Base-by-base conservation (phyloP, 306 rosid species). In the Clitoria ternatea region DNA sequence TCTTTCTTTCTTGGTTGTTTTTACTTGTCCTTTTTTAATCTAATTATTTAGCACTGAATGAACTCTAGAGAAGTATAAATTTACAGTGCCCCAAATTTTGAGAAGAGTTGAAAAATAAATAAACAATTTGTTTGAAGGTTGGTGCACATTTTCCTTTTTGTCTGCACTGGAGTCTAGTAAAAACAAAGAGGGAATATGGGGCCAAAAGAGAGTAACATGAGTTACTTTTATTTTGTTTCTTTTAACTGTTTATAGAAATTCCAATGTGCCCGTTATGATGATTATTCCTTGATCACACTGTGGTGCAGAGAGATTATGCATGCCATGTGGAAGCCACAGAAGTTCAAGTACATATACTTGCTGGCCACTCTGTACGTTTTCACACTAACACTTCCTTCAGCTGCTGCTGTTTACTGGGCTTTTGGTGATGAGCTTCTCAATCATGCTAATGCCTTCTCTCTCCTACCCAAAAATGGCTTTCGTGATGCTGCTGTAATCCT, bases 311-410 rank as follows among this genome's bases (percentile, higher is more conserved):
- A 93, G 75, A 93, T 93, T 40, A 93, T 93, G 99, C 99, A 95
- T 15, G 99, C 99, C 45, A 95, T 95, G 99, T 95, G 99, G 99
- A 95, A 91, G 88, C 98, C 98, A 9, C 92, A 90, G 80, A 93
- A 90, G 32, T 93, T 93, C 85, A 93, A 93, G 85, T 85, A 71
- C 85, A 90, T 93, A 32, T 93, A 93, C 78, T 76, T 93, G 79
- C 9, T 81, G 65, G 98, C 98, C n/a, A 93, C 98, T 15, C 80
- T 93, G 11, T 93, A 90, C 30, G 98, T 93, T 30, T 93, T 88
- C 83, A 93, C 98, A 6, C 70, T 93, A 40, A 93, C 98, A 7
- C 55, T 93, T 63, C 98, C 98, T 1, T 93, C 98, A 0, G 87
- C 98, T 18, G 45, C 90, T 11, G 84, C 90, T 3, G 97, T 93